Percentiles rank a stretch among this genome's conserved stretches.
Evolutionary conservation across 2,329 filamentous ascomycete species (phyloP).

Genomic region (Phialophora chinensis): DNA sequence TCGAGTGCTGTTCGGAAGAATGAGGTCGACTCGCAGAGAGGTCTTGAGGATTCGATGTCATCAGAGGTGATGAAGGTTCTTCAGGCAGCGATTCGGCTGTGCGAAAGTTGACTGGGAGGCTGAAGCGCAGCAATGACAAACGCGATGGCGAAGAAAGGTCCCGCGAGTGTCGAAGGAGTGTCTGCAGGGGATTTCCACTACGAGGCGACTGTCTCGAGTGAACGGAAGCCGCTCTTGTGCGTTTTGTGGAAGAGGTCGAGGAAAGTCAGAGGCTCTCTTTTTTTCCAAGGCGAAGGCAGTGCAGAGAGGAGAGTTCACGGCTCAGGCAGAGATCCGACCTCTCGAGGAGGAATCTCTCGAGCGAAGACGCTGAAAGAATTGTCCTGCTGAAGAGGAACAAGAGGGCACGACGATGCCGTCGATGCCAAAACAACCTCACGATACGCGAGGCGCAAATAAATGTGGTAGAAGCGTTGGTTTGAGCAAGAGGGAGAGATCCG

Average conservation of each 20-base stretch:
- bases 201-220: slow-evolving; percentile 42
- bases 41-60: slow-evolving; percentile 35
- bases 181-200: slow-evolving; percentile 24
- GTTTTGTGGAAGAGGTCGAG: slow-evolving; percentile 30
- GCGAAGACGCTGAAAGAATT: slow-evolving; percentile 24
- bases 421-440: slow-evolving; percentile 33
- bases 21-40: slow-evolving; percentile 30
- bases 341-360: slow-evolving; percentile 27
- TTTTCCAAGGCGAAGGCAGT: slow-evolving; percentile 22
- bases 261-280: slow-evolving; percentile 18
- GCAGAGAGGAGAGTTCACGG: slow-evolving; percentile 36
- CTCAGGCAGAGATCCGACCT: slow-evolving; percentile 29
- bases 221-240: slow-evolving; percentile 41
- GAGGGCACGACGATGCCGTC: slow-evolving; percentile 32
- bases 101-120: slow-evolving; percentile 32
- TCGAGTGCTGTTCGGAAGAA: slow-evolving; percentile 24
- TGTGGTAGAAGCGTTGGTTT: slow-evolving; percentile 24
- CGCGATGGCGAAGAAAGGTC: slow-evolving; percentile 28
- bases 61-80: slow-evolving; percentile 33
- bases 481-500: slow-evolving; percentile 21
- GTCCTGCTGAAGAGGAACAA: slow-evolving; percentile 19
- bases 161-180: slow-evolving; percentile 9
- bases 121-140: slow-evolving; percentile 34
- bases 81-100: slow-evolving; percentile 21
- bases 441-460: slow-evolving; percentile 29